Percentiles rank a stretch among this genome's conserved stretches.
Evolutionary conservation across 192 early-diverging fungal species (phyloP).

Genomic region (Haplosporangium gracile): DNA sequence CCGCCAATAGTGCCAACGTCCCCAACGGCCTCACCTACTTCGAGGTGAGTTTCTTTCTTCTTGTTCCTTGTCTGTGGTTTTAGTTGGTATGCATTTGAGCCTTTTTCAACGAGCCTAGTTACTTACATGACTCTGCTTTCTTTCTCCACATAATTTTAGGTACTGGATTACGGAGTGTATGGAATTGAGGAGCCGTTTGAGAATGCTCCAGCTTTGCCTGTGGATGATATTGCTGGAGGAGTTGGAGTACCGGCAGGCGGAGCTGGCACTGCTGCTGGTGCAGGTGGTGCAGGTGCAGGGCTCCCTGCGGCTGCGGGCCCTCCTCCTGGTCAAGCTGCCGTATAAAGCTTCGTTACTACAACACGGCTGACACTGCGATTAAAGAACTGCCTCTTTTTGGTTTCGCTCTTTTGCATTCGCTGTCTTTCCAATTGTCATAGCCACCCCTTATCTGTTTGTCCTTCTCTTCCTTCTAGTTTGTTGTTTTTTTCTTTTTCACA

Average conservation of each 20-base stretch:
- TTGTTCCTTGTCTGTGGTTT: background rate
- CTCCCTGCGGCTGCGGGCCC: background rate
- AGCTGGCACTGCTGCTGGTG: background rate
- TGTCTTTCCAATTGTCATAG: too few species aligned
- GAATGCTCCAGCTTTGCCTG: conserved; percentile 39
- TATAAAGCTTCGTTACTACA: background rate
- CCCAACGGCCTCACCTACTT: conserved; percentile 75
- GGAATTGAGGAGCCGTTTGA: conserved; percentile 65
- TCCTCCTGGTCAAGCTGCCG: background rate
- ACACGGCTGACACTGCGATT: background rate
- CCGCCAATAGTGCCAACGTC: conserved; percentile 39
- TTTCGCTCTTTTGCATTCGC: background rate
- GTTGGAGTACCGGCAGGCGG: conserved; percentile 4
- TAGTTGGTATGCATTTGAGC: too few species aligned
- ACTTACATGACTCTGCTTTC: background rate
- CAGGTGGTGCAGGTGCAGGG: background rate
- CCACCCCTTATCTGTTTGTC: background rate
- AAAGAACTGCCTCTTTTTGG: too few species aligned
- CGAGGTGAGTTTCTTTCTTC: conserved; percentile 63
- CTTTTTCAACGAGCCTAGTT: background rate
- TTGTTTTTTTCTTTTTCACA: background rate
- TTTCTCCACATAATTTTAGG: conserved; percentile 12
- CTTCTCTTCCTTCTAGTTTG: background rate
- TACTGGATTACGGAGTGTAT: conserved; percentile 79
- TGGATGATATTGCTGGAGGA: conserved; percentile 11